Percentiles rank a stretch among this genome's conserved stretches.
Evolutionary conservation across 345 rosid species (phyloP).

Genomic region (Moricandia moricandioides): DNA sequence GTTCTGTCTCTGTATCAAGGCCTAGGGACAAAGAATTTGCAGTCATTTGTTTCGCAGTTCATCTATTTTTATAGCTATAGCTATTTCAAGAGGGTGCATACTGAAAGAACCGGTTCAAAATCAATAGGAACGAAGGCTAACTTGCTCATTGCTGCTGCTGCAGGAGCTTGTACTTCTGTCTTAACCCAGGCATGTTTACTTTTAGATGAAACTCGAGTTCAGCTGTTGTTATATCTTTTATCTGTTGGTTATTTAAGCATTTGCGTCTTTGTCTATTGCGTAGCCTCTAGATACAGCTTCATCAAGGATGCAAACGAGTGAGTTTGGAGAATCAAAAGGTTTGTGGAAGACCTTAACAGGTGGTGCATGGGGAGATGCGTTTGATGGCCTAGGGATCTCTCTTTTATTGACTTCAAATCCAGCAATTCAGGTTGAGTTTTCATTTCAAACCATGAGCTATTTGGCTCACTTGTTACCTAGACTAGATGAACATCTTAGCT

Average conservation of each 20-base stretch:
- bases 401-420: slow-evolving; percentile 91
- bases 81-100: slow-evolving; percentile 76
- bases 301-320: slow-evolving; percentile 98
- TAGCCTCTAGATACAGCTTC: slow-evolving; percentile 96
- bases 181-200: slow-evolving; percentile 52
- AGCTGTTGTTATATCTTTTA: neutral
- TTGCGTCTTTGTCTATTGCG: neutral
- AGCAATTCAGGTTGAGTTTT: slow-evolving; percentile 81
- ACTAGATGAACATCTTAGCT: slow-evolving; percentile 24
- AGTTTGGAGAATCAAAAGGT: slow-evolving; percentile 91
- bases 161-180: slow-evolving; percentile 83
- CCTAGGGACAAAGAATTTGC: slow-evolving; percentile 86
- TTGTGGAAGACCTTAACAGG: slow-evolving; percentile 76
- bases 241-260: neutral
- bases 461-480: no score
- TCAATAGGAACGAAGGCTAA: slow-evolving; percentile 74
- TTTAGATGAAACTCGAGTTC: neutral
- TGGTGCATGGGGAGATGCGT: slow-evolving; percentile 68
- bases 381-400: slow-evolving; percentile 90
- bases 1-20: slow-evolving; percentile 86
- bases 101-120: slow-evolving; percentile 69
- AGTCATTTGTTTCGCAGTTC: slow-evolving; percentile 80
- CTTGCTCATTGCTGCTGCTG: slow-evolving; percentile 82
- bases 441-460: no score
- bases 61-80: slow-evolving; percentile 86